Conservation (phyloP, 2,329 filamentous ascomycete species). For the Kalaharituber pfeilii region DNA sequence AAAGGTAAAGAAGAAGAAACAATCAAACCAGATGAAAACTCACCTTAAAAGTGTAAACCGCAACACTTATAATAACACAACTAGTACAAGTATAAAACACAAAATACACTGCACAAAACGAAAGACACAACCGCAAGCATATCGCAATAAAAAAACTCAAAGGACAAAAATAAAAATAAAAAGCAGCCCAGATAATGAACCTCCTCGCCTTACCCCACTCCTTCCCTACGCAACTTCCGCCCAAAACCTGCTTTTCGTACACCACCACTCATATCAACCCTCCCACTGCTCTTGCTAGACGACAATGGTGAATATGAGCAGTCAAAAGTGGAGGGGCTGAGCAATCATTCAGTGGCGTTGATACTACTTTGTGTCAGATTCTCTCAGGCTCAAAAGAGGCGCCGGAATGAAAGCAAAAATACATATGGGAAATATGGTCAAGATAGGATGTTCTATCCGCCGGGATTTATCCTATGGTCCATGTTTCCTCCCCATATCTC, state of each 20-base stretch:
- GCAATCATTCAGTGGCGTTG: too few relatives aligned
- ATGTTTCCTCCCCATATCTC: background rate
- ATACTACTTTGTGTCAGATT: background rate
- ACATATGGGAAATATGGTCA: background rate
- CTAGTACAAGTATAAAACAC: background rate
- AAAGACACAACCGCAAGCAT: background rate
- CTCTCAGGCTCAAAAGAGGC: background rate
- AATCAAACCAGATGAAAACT: background rate
- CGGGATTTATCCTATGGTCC: background rate
- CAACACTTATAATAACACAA: background rate
- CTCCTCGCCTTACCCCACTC: background rate
- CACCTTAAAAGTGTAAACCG: background rate
- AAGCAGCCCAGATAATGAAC: background rate
- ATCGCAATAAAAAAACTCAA: background rate
- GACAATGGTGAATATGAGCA: background rate
- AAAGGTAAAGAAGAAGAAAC: background rate
- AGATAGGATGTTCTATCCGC: too few relatives aligned
- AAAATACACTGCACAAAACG: background rate
- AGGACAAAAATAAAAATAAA: background rate
- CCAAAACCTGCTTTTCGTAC: too few relatives aligned
- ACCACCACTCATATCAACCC: too few relatives aligned
- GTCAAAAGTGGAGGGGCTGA: too few relatives aligned
- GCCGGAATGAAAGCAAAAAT: background rate
- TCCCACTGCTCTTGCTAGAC: background rate
- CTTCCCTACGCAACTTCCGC: background rate